Percentiles rank a stretch among this genome's conserved stretches.
These are phyloP conservation scores for Trichophyton simii DNA, from an alignment of 2,329 filamentous ascomycete species.

Conservation along the genomic window DNA sequence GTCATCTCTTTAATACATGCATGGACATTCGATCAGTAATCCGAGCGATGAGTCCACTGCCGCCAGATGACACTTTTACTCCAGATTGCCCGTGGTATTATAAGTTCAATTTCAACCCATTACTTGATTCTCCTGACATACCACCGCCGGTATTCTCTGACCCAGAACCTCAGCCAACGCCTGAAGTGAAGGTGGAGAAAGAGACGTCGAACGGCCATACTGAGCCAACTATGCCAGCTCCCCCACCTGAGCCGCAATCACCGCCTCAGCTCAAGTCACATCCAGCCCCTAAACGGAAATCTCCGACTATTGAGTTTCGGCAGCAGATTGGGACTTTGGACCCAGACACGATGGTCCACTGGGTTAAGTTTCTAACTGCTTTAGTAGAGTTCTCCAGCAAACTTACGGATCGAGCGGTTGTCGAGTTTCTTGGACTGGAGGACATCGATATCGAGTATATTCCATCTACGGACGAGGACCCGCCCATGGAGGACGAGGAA, in stretches of 20 bases:
- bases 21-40: conserved; percentile 10
- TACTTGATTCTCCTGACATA: conserved; percentile 8
- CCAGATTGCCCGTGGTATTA: conserved; percentile 7
- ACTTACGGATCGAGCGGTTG: conserved; percentile 5
- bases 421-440: conserved; percentile 12
- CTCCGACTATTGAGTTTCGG: conserved; percentile 12
- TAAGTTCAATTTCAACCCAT: conserved; percentile 13
- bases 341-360: conserved; percentile 12
- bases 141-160: background rate
- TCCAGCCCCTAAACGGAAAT: conserved; percentile 7
- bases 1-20: conserved; percentile 13
- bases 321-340: conserved; percentile 11
- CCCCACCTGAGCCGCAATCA: background rate
- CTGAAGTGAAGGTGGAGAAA: background rate
- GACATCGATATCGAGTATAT: background rate
- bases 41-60: conserved; percentile 11
- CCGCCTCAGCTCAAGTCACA: background rate
- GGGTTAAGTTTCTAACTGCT: conserved; percentile 11
- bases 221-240: background rate
- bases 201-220: background rate
- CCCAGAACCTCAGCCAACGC: background rate
- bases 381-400: conserved; percentile 12
- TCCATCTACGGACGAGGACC: background rate
- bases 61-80: background rate
- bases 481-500: background rate